A percentile compares a stretch with the other conserved stretches of the same genome.
phyloP scores from a whole-genome alignment of 2,329 filamentous ascomycete genomes.

The Pleurostoma richardsiae region DNA sequence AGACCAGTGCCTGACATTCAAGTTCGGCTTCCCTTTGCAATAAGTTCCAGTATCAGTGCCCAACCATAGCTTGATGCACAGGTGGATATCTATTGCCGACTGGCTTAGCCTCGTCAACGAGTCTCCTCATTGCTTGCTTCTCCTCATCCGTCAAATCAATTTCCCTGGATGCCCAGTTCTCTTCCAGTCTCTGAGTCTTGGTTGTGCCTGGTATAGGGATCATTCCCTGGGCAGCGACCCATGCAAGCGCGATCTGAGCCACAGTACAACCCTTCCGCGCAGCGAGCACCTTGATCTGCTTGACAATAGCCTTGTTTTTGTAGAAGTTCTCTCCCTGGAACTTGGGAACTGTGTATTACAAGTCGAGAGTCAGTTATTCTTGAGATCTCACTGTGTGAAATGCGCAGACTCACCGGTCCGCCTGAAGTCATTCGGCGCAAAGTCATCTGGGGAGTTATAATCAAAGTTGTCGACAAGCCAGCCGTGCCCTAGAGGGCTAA shows the following conservation, averaged over 20 bases:
- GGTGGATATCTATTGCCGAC: conserved; percentile 23
- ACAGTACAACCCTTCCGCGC: conserved; percentile 22
- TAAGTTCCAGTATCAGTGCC: too few species aligned
- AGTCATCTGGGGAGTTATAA: conserved; percentile 38
- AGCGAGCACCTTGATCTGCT: conserved; percentile 33
- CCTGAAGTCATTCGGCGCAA: conserved; percentile 34
- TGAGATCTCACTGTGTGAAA: not conserved
- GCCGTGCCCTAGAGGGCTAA: conserved; percentile 39
- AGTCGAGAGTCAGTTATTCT: not conserved
- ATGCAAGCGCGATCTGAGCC: conserved; percentile 27
- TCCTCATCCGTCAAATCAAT: conserved; percentile 27
- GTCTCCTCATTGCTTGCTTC: conserved; percentile 21
- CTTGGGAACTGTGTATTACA: conserved; percentile 21
- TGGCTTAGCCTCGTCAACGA: conserved; percentile 27
- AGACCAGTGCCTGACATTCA: too few species aligned
- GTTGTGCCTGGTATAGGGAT: conserved; percentile 2
- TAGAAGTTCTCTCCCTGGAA: conserved; percentile 39
- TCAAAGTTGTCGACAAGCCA: conserved; percentile 39
- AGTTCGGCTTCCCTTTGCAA: too few species aligned
- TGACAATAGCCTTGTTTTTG: conserved; percentile 33
- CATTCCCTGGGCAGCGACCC: conserved; percentile 19
- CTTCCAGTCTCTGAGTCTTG: not conserved
- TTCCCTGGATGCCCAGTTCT: conserved; percentile 23
- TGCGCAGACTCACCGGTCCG: conserved; percentile 22
- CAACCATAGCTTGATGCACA: conserved; percentile 1